phyloP scores from a whole-genome alignment of 495 filamentous ascomycete species.

The Cercophora scortea region DNA sequence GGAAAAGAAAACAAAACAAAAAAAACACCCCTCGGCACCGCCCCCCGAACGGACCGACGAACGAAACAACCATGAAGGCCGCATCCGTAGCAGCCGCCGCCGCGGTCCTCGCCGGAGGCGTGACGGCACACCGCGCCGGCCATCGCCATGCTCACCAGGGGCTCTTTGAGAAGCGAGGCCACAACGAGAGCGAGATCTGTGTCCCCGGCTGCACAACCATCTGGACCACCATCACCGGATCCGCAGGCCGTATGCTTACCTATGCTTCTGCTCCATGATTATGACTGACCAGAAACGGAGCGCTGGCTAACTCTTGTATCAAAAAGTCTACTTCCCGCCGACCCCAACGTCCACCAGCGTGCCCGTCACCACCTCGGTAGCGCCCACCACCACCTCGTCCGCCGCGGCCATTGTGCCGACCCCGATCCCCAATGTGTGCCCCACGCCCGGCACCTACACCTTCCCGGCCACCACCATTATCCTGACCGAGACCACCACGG shows the following conservation, averaged over 20 bases:
- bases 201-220: constrained; percentile 65
- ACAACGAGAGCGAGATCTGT: constrained; percentile 28
- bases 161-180: constrained; percentile 45
- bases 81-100: constrained; percentile 55
- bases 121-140: constrained; percentile 44
- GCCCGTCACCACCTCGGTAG: constrained; percentile 10
- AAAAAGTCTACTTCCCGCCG: constrained; percentile 23
- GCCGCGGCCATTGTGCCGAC: constrained; percentile 50
- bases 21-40: too few relatives aligned
- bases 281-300: too few relatives aligned
- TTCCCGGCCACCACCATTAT: constrained; percentile 70
- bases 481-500: constrained; percentile 56
- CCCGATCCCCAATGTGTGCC: constrained; percentile 56
- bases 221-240: constrained; percentile 50
- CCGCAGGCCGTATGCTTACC: constrained; percentile 50
- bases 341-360: constrained; percentile 17
- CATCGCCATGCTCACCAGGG: constrained; percentile 54
- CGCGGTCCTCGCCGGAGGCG: constrained; percentile 57
- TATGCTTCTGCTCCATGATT: constrained; percentile 27
- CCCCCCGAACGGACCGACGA: not conserved
- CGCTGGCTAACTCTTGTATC: not conserved
- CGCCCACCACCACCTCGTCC: constrained; percentile 18
- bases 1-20: constrained; percentile 13
- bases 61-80: constrained; percentile 53
- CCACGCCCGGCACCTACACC: constrained; percentile 69